phyloP scores from a whole-genome alignment of 2,329 filamentous ascomycete genomes.

The Tolypocladium tundrense region DNA sequence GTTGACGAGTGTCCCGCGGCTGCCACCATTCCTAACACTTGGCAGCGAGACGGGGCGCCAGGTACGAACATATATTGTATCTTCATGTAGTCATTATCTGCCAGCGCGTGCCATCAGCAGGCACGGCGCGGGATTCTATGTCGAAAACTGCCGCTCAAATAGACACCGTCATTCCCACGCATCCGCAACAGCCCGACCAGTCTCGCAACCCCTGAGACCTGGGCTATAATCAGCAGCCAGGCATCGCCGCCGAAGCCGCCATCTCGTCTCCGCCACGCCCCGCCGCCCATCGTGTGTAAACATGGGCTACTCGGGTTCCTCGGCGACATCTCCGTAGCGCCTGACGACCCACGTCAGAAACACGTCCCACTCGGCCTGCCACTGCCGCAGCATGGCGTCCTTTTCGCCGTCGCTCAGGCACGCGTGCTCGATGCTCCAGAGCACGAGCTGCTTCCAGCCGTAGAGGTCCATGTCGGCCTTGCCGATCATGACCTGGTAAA shows the following conservation, averaged over 20 bases:
- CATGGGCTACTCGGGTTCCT: background rate
- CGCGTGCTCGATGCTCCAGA: slow-evolving; percentile 54
- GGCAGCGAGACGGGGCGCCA: too few species aligned
- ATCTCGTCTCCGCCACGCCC: background rate
- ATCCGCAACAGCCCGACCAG: too few species aligned
- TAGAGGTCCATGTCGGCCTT: slow-evolving; percentile 55
- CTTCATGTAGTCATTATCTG: background rate
- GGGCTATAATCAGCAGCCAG: background rate
- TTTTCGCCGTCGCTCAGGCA: slow-evolving; percentile 38
- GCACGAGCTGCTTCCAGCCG: slow-evolving; percentile 59
- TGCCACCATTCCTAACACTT: background rate
- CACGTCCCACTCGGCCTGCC: slow-evolving; percentile 44
- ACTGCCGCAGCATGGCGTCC: slow-evolving; percentile 26
- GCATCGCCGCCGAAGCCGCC: background rate
- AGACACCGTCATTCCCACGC: too few species aligned
- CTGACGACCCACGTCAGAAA: slow-evolving; percentile 46
- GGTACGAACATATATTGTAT: too few species aligned
- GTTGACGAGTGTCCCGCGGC: background rate
- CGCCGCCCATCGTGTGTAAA: background rate
- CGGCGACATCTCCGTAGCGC: slow-evolving; percentile 19
- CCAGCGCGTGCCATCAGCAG: background rate
- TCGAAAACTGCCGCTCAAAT: too few species aligned
- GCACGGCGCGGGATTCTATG: background rate
- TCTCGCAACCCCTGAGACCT: background rate
- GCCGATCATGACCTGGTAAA: slow-evolving; percentile 66